Evolutionary conservation across 2,329 filamentous ascomycete genomes (phyloP).

Genomic region (Cladophialophora immunda): DNA sequence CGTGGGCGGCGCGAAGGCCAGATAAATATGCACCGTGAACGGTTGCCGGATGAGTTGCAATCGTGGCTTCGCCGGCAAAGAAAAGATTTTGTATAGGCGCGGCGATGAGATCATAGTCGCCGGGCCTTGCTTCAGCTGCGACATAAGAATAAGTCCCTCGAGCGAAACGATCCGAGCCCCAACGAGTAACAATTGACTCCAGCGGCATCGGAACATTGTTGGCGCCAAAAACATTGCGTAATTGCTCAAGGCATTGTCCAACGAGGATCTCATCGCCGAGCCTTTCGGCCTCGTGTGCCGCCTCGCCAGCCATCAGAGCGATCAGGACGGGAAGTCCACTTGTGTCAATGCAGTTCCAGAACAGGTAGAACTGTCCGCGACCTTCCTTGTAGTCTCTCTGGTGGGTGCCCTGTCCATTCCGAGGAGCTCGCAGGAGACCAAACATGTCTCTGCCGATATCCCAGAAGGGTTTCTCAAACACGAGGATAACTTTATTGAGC

Average conservation of each 20-base stretch:
- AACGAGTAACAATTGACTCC: constrained; percentile 89
- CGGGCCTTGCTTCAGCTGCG: constrained; percentile 78
- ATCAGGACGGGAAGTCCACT: constrained; percentile 87
- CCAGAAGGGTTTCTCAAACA: constrained; percentile 92
- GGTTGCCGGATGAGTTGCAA: constrained; percentile 92
- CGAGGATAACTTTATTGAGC: constrained; percentile 92
- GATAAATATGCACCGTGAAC: constrained; percentile 97
- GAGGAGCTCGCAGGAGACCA: constrained; percentile 81
- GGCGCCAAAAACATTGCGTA: constrained; percentile 76
- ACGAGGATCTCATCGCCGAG: constrained; percentile 79
- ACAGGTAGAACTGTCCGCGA: constrained; percentile 94
- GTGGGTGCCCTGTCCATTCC: constrained; percentile 71
- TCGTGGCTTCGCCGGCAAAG: constrained; percentile 97
- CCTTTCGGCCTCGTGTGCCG: constrained; percentile 85
- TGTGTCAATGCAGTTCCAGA: constrained; percentile 94
- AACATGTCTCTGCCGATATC: constrained; percentile 90
- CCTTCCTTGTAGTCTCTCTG: constrained; percentile 81
- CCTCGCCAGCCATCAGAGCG: constrained; percentile 94
- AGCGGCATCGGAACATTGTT: constrained; percentile 75
- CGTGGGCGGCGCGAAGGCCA: constrained; percentile 85
- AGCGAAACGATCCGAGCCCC: constrained; percentile 91
- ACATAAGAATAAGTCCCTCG: constrained; percentile 95
- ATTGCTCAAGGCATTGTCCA: constrained; percentile 78
- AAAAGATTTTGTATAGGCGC: constrained; percentile 83
- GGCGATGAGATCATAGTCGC: constrained; percentile 94